Conservation (phyloP, 1,284 basidiomycete genomes). For the Leccinum pallidistipes region DNA sequence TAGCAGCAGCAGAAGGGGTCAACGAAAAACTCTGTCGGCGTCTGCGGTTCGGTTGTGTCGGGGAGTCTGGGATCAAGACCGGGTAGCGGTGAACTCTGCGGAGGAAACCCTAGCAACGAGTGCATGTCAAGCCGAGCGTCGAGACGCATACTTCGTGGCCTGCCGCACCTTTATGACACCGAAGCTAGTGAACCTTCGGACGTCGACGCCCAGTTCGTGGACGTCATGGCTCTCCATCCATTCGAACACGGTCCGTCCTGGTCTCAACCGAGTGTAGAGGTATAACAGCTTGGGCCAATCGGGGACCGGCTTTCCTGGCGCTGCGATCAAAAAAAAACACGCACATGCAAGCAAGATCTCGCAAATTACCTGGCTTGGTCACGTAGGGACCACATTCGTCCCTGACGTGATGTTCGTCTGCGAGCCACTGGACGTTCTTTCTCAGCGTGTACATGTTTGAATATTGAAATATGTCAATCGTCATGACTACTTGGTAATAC, state of each 20-base stretch:
- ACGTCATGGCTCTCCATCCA: constrained; percentile 88
- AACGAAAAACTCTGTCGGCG: constrained; percentile 45
- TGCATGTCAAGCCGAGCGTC: not conserved
- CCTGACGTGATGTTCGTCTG: constrained; percentile 78
- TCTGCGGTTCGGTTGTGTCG: constrained; percentile 34
- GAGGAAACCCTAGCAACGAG: constrained; percentile 74
- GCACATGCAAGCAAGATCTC: not conserved
- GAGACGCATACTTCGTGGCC: constrained; percentile 4
- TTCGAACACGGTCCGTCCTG: constrained; percentile 81
- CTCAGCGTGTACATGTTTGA: constrained; percentile 96
- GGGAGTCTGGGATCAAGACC: constrained; percentile 53
- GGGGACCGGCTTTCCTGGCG: constrained; percentile 51
- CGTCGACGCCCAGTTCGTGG: constrained; percentile 77
- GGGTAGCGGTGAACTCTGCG: constrained; percentile 93
- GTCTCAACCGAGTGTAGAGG: constrained; percentile 85
- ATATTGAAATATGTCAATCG: constrained; percentile 95
- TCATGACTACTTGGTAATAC: constrained; percentile 96
- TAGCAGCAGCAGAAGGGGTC: constrained; percentile 17
- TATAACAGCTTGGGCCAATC: constrained; percentile 85
- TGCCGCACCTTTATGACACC: constrained; percentile 88
- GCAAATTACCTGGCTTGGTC: constrained; percentile 61
- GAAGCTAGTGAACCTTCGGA: constrained; percentile 94
- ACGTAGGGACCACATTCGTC: constrained; percentile 91
- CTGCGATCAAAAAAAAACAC: constrained; percentile 5
- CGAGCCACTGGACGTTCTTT: constrained; percentile 82